phyloP scores from a whole-genome alignment of 306 rosid genomes.

The Gastrolobium villosum region DNA sequence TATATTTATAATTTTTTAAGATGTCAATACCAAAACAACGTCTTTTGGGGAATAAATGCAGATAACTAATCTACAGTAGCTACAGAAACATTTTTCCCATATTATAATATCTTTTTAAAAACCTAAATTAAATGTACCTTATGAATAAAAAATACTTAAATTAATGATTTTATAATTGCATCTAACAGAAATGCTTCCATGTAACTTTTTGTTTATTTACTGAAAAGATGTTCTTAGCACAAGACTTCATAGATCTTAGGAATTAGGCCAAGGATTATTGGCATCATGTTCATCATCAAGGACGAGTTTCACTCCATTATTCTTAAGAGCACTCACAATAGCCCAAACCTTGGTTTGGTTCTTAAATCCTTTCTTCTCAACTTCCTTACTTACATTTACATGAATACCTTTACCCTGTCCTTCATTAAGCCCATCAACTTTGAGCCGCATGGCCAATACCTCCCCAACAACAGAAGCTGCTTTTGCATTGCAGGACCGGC shows the following conservation, averaged over 20 bases:
- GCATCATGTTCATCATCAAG: conserved; percentile 65
- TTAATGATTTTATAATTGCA: background rate
- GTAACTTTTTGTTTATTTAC: background rate
- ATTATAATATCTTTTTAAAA: too few species aligned
- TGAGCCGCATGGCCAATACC: conserved; percentile 88
- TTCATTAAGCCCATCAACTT: conserved; percentile 81
- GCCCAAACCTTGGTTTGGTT: conserved; percentile 92
- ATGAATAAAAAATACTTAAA: background rate
- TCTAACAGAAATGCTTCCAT: background rate
- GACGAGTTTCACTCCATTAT: conserved; percentile 73
- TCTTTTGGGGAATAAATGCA: too few species aligned
- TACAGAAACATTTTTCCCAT: too few species aligned
- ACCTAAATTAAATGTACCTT: too few species aligned
- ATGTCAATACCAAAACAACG: too few species aligned
- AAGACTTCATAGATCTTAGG: conserved; percentile 23
- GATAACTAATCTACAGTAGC: too few species aligned
- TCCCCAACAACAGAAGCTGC: conserved; percentile 90
- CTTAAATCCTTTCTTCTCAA: conserved; percentile 87
- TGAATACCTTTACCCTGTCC: conserved; percentile 92
- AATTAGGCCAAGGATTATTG: conserved; percentile 47
- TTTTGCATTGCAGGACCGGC: conserved; percentile 89
- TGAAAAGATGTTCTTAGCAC: conserved; percentile 28
- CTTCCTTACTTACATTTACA: conserved; percentile 72
- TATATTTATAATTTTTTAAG: too few species aligned
- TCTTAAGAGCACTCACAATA: conserved; percentile 78